Evolutionary conservation across 345 rosid species (phyloP), one percentile per base, ranked within the genome.

Genomic region (Acer campestre): DNA sequence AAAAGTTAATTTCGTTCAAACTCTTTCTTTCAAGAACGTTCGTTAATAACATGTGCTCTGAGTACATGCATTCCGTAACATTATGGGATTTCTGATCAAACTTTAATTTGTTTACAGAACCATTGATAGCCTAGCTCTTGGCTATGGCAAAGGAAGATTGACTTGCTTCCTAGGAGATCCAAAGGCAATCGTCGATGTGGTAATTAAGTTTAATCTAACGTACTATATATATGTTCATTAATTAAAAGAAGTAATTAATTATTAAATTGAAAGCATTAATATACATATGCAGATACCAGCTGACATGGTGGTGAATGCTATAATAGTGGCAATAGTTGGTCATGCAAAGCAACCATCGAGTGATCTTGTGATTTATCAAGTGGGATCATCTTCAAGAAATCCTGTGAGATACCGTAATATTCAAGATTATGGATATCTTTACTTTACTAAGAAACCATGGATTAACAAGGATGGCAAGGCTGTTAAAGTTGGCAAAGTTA

Each of bases 291-390:
- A 94, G 94, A 84, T 94, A 44, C 98, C 98, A 0, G 97, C 93
- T 0, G 98, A 94, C 66, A 90, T 94, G 96, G 97, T 94, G 71
- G 96, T 92, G 84, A 94, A 91, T 68, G 83, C 88, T 7, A 88
- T 87, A 3, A 53, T 94, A 20, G 89, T 87, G 25, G 88, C 93
- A 2, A 87, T 89, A 85, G 86, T 82, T 1, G 92, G 87, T 35
- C 86, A 87, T 35, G 86, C 86, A 2, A 64, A 77, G 9, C 80
- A 78, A 31, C 76, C 73, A 0, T 23, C 77, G 4, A 35, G 5
- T 1, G 80, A 79, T 17, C 29, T 14, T 49, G 42, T 42, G 38
- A 90, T 96, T 63, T 94, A 94, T 38, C 99, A 96, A 13, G 85
- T 96, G 48, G 92, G 97, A 4, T 94, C 98, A 0, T 94, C 98